phyloP scores from a whole-genome alignment of 1,284 basidiomycete genomes.

The Puccinia horiana region DNA sequence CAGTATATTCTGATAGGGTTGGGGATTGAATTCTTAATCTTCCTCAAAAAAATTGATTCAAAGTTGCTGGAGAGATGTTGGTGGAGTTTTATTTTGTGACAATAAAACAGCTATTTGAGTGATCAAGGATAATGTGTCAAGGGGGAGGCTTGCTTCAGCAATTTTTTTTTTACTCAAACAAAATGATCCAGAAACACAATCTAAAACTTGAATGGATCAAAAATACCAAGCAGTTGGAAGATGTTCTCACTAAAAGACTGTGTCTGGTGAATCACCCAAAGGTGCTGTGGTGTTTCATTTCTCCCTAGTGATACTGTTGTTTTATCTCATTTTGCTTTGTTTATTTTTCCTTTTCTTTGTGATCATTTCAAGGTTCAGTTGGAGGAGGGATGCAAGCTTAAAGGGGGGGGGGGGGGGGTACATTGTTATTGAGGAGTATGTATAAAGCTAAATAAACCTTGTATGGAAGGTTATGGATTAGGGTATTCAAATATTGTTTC shows the following conservation, averaged over 20 bases:
- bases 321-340: too few species aligned
- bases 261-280: neutral
- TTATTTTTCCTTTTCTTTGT: too few species aligned
- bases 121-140: neutral
- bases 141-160: neutral
- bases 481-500: too few species aligned
- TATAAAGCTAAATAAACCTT: too few species aligned
- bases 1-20: too few species aligned
- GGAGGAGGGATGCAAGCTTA: too few species aligned
- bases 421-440: too few species aligned
- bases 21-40: neutral
- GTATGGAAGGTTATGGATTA: too few species aligned
- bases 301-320: too few species aligned
- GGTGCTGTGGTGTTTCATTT: neutral
- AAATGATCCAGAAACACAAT: neutral
- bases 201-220: neutral
- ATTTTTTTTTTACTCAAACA: constrained; percentile 1
- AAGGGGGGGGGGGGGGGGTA: too few species aligned
- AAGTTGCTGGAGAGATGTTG: neutral
- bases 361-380: too few species aligned
- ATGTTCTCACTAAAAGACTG: neutral
- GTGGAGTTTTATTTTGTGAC: neutral
- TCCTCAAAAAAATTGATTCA: neutral
- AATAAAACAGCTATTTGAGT: constrained; percentile 11
- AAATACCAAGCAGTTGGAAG: neutral